Conservation (phyloP, 495 filamentous ascomycete genomes). For the Trichoderma asperelloides region DNA sequence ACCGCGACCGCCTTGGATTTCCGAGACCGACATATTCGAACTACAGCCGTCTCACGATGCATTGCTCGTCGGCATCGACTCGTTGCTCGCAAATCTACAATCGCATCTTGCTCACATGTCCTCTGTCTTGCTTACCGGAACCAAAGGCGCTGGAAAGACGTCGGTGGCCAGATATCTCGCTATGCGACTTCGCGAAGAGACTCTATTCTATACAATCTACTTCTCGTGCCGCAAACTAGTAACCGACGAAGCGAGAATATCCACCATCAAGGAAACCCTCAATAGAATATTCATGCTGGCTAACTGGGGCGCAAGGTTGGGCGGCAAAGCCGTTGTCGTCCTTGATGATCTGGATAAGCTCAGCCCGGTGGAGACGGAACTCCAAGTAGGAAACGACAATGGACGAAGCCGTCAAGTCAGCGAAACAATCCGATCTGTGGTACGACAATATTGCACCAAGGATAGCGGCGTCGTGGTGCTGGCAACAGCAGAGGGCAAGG, state of each 20-base stretch:
- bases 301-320: slow-evolving; percentile 78
- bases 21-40: slow-evolving; percentile 38
- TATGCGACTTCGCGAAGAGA: slow-evolving; percentile 52
- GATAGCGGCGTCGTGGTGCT: slow-evolving; percentile 76
- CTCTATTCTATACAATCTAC: slow-evolving; percentile 68
- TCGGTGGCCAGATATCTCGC: slow-evolving; percentile 54
- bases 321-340: slow-evolving; percentile 72
- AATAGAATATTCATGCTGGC: slow-evolving; percentile 77
- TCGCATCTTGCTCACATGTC: slow-evolving; percentile 72
- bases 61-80: slow-evolving; percentile 77
- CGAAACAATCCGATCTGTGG: slow-evolving; percentile 75
- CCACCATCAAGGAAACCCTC: slow-evolving; percentile 82
- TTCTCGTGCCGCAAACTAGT: slow-evolving; percentile 76
- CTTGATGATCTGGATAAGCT: slow-evolving; percentile 89
- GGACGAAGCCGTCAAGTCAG: slow-evolving; percentile 85
- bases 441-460: slow-evolving; percentile 63
- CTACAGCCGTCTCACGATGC: slow-evolving; percentile 44
- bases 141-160: slow-evolving; percentile 83
- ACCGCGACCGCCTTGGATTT: slow-evolving; percentile 45
- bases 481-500: slow-evolving; percentile 88
- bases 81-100: slow-evolving; percentile 57
- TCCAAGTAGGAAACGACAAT: slow-evolving; percentile 87
- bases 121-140: slow-evolving; percentile 81
- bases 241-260: slow-evolving; percentile 78
- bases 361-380: slow-evolving; percentile 84